A percentile compares a stretch with the other conserved stretches of the same genome.
These are phyloP conservation scores for Boletus edulis DNA, from an alignment of 768 basidiomycete species.

Conservation along the genomic window DNA sequence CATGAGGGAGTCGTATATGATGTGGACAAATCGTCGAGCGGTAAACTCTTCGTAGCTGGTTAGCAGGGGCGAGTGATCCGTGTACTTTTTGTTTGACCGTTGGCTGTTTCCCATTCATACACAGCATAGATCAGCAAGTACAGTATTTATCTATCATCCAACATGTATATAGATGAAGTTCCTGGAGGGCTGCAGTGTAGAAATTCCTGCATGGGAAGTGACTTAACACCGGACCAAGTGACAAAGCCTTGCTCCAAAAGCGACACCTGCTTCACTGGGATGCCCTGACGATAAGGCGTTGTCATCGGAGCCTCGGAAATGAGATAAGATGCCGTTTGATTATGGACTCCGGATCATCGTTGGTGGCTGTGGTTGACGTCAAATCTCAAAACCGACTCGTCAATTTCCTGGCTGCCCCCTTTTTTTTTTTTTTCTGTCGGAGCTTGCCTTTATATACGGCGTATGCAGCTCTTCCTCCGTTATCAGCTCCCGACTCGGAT, in stretches of 20 bases:
- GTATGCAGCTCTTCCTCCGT: background rate
- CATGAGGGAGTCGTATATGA: constrained; percentile 80
- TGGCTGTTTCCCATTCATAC: background rate
- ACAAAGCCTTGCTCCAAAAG: no score
- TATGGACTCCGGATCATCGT: no score
- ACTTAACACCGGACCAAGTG: no score
- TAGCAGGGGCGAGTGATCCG: background rate
- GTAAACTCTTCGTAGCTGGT: constrained; percentile 33
- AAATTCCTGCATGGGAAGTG: no score
- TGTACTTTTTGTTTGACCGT: no score
- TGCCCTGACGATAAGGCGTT: no score
- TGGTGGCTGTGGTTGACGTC: no score
- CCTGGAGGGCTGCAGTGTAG: background rate
- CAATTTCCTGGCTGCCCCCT: background rate
- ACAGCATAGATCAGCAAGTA: constrained; percentile 19
- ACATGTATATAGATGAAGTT: constrained; percentile 11
- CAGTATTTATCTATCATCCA: constrained; percentile 19
- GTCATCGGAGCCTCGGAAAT: no score
- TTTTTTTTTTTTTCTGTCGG: constrained; percentile 1
- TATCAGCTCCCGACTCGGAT: background rate
- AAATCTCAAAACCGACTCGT: no score
- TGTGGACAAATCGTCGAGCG: constrained; percentile 82
- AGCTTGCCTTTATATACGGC: background rate
- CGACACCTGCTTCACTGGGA: no score
- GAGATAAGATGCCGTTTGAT: no score